These are phyloP conservation scores for Craterostigma plantagineum DNA, from an alignment of 257 asterid genomes.

Conservation along the genomic window DNA sequence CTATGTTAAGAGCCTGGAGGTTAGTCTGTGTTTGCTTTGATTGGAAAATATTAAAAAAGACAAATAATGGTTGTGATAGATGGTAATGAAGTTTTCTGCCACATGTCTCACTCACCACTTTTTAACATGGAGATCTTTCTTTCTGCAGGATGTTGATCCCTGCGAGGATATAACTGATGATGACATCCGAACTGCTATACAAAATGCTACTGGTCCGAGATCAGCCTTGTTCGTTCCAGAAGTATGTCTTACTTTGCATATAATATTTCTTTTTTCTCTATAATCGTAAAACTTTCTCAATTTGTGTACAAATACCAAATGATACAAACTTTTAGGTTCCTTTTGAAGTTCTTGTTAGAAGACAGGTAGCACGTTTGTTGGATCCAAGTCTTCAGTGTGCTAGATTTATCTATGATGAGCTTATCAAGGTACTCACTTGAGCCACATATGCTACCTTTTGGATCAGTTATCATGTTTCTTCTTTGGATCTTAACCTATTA, in stretches of 20 bases:
- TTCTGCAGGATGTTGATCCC: slow-evolving; percentile 80
- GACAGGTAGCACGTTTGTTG: slow-evolving; percentile 75
- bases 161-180: slow-evolving; percentile 87
- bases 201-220: slow-evolving; percentile 80
- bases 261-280: background rate
- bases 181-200: slow-evolving; percentile 86
- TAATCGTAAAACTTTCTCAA: slow-evolving; percentile 4
- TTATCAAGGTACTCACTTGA: slow-evolving; percentile 50
- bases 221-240: slow-evolving; percentile 85
- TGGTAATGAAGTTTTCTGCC: too few species aligned
- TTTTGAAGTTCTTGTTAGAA: slow-evolving; percentile 82
- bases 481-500: slow-evolving; percentile 6
- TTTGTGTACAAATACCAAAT: slow-evolving; percentile 6
- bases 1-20: slow-evolving; percentile 88
- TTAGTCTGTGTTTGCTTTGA: slow-evolving; percentile 19
- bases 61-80: too few species aligned
- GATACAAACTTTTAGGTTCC: slow-evolving; percentile 44
- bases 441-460: slow-evolving; percentile 3
- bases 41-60: background rate
- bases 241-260: slow-evolving; percentile 26
- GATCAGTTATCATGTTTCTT: slow-evolving; percentile 6
- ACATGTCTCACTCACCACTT: background rate
- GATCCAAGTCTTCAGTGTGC: slow-evolving; percentile 98
- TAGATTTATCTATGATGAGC: slow-evolving; percentile 80
- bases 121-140: slow-evolving; percentile 7